Conservation (phyloP, 371 early-diverging fungal genomes). For the Mucor saturninus region DNA sequence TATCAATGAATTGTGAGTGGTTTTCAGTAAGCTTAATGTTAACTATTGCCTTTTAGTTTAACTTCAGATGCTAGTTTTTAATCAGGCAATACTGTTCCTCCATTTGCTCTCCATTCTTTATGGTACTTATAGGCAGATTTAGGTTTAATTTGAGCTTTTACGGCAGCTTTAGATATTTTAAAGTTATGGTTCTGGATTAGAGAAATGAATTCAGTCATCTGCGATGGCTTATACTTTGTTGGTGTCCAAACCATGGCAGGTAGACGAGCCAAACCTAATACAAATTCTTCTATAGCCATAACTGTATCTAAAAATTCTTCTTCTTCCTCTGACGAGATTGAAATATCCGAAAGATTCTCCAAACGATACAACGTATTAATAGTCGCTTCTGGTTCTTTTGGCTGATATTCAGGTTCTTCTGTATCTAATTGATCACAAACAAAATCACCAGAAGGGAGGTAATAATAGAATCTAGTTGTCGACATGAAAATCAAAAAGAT, state of each 20-base stretch:
- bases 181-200: conserved; percentile 16
- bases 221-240: conserved; percentile 20
- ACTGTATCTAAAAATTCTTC: too few relatives aligned
- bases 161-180: conserved; percentile 20
- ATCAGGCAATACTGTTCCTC: conserved; percentile 19
- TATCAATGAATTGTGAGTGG: conserved; percentile 10
- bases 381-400: conserved; percentile 20
- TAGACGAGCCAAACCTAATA: too few relatives aligned
- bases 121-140: conserved; percentile 18
- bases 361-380: conserved; percentile 16
- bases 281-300: too few relatives aligned
- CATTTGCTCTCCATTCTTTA: conserved; percentile 20
- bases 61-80: conserved; percentile 22
- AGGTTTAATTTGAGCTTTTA: conserved; percentile 19
- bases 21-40: conserved; percentile 13
- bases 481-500: too few relatives aligned
- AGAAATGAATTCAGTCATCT: conserved; percentile 22
- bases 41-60: conserved; percentile 15
- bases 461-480: too few relatives aligned
- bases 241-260: conserved; percentile 19
- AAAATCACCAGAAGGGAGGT: conserved; percentile 23
- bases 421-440: conserved; percentile 12
- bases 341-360: conserved; percentile 21
- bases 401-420: conserved; percentile 20
- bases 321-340: too few relatives aligned